Evolutionary conservation across 2,329 filamentous ascomycete genomes (phyloP).

Genomic region (Monascus ruber): DNA sequence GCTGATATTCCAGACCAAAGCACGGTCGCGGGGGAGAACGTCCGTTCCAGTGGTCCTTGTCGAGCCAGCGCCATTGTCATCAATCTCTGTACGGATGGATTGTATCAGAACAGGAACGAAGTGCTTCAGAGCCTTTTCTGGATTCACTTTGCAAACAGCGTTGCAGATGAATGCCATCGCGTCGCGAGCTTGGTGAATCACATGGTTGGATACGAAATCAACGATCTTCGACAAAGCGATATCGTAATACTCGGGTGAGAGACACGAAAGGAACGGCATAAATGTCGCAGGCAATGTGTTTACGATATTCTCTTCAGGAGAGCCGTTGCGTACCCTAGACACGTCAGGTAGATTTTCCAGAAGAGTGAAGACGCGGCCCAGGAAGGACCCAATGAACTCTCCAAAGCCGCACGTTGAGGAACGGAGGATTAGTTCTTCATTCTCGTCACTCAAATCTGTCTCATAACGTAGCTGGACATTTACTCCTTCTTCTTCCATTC

Average conservation of each 20-base stretch:
- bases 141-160: slow-evolving; percentile 87
- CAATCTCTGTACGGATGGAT: slow-evolving; percentile 92
- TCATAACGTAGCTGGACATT: slow-evolving; percentile 78
- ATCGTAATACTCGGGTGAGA: slow-evolving; percentile 90
- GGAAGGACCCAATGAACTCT: slow-evolving; percentile 80
- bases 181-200: slow-evolving; percentile 92
- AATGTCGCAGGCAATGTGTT: slow-evolving; percentile 89
- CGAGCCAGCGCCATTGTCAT: slow-evolving; percentile 90
- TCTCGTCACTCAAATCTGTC: slow-evolving; percentile 67
- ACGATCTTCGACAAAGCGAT: slow-evolving; percentile 84
- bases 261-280: slow-evolving; percentile 75
- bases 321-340: slow-evolving; percentile 74
- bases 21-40: slow-evolving; percentile 82
- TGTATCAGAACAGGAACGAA: slow-evolving; percentile 83
- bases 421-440: slow-evolving; percentile 76
- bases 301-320: slow-evolving; percentile 92
- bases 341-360: slow-evolving; percentile 91
- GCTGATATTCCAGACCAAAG: slow-evolving; percentile 91
- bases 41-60: slow-evolving; percentile 89
- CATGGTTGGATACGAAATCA: slow-evolving; percentile 82
- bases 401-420: slow-evolving; percentile 91
- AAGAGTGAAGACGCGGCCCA: slow-evolving; percentile 90
- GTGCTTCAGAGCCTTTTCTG: slow-evolving; percentile 81
- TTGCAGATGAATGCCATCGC: slow-evolving; percentile 99
- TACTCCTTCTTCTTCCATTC: slow-evolving; percentile 80